Base-by-base conservation (phyloP, 352 stramenopile species). In the Phytophthora uliginosa region DNA sequence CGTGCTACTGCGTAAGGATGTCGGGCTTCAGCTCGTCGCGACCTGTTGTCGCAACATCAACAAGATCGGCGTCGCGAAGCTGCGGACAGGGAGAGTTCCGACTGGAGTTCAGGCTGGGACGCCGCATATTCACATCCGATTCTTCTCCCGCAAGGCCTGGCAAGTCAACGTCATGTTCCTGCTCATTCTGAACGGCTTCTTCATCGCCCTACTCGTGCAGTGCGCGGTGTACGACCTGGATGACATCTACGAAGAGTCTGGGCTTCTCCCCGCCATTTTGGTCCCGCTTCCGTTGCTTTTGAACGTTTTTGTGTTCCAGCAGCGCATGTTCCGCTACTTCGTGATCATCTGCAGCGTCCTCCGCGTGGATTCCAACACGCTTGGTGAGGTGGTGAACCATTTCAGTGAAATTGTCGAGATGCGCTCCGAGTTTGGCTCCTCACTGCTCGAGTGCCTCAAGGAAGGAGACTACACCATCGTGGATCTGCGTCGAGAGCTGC, bases 131-230 rank as follows among this genome's bases (percentile, higher is more conserved):
- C 66, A 57, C 7, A 69, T 84, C 45, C 74, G 71, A 20, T 88
- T 77, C 68, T 92, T 90, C 57, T 90, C 82, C 0, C 77, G 77
- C 10, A 92, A 92, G 56, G 69, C 63, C 1, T 90, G 83, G 82
- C 83, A 93, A 31, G 87, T 92, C 56, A 15, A 77, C 1, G 74
- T 93, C 60, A 86, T 90, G 59, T 66, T 78, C 13, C 54, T 89
- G 17, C 58, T 93, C 18, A 87, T 93, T 68, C 69, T 93, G 26
- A 93, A 93, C 56, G 85, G 76, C 0, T 82, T 93, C 60, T 91
- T 88, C 77, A 55, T 80, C 36, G 84, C 81, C 10, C 73, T 91
- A 4, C 69, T 91, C n/a, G 71, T 82, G 4, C 83, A 91, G 58
- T 91, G 84, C 50, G 68, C 90, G 1, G 63, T 90, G 31, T 90